phyloP scores from a whole-genome alignment of 805 yeast species.

The Saturnispora halmiae region DNA sequence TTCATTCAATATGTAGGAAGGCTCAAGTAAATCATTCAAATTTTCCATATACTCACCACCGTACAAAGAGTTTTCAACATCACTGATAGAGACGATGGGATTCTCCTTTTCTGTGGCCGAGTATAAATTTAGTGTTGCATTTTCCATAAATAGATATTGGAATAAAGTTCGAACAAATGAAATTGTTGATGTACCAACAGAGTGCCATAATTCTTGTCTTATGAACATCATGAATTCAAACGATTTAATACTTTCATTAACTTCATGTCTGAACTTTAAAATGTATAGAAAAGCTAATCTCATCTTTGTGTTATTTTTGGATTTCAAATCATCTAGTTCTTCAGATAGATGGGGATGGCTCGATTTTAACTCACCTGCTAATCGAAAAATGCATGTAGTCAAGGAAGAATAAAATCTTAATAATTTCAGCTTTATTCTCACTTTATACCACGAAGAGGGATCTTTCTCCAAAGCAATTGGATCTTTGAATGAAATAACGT shows the following conservation, averaged over 20 bases:
- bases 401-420: conserved; percentile 1
- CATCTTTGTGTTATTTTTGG: not conserved
- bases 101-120: no score
- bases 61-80: not conserved
- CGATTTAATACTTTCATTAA: not conserved
- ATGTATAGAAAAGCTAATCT: conserved; percentile 2
- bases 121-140: not conserved
- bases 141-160: not conserved
- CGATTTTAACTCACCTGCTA: conserved; percentile 3
- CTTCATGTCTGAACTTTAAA: conserved; percentile 1
- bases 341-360: no score
- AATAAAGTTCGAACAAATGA: conserved; percentile 3
- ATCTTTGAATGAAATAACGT: conserved; percentile 1
- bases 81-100: not conserved
- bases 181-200: not conserved
- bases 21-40: not conserved
- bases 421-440: conserved; percentile 6
- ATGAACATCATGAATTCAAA: conserved; percentile 1
- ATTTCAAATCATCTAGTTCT: not conserved
- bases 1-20: not conserved
- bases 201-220: conserved; percentile 5
- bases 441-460: conserved; percentile 7
- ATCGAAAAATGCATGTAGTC: not conserved
- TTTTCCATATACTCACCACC: not conserved
- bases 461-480: not conserved